Evolutionary conservation across 768 basidiomycete genomes (phyloP), one percentile per base, ranked within the genome.

Genomic region (Kwoniella sp.): DNA sequence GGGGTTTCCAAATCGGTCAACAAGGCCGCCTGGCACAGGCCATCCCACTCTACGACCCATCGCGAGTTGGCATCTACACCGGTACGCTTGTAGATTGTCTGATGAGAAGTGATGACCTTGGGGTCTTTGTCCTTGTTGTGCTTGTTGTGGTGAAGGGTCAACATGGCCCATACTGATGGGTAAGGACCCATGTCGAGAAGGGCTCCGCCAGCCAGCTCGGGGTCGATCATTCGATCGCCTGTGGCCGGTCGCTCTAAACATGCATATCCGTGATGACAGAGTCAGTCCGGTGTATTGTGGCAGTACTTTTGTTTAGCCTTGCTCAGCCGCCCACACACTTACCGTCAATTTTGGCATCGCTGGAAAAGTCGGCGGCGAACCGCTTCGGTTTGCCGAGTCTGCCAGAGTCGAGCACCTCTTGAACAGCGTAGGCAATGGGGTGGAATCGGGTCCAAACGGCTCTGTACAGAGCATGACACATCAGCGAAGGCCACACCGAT

Each of bases 11-110:
- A 64, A 25, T 73, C 73, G 1, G 74, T 73, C 30, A 70, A 67
- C n/a, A 73, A 55, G 13, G 65, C 34, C 3, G 90, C 89, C 31
- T 85, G 65, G 51, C 63, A 81, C 28, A 92, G 83, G 13, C 86
- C 84, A 55, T 85, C 82, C 82, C 92, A 93, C 56, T 86, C 87
- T 66, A 93, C 83, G 7, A 84, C 87, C 82, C 90, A 91, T 30
- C 87, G 84, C 4, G 91, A 92, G 81, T 83, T 88, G 72, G 84
- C 83, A 81, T 94, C 92, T 30, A 93, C 92, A 20, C 87, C 86
- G 1, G 90, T 92, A 52, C 88, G 81, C 8, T 86, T 86, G 13
- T 90, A 90, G 74, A 90, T 90, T 62, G 91, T 77, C 84, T 93
- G 92, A 47, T 86, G 83, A n/a, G 85, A 88, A 5, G 82, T 84